A percentile compares a stretch with the other conserved stretches of the same genome.
These are phyloP conservation scores for Boletus rufocinnamomeus DNA, from an alignment of 768 basidiomycete species.

Conservation along the genomic window DNA sequence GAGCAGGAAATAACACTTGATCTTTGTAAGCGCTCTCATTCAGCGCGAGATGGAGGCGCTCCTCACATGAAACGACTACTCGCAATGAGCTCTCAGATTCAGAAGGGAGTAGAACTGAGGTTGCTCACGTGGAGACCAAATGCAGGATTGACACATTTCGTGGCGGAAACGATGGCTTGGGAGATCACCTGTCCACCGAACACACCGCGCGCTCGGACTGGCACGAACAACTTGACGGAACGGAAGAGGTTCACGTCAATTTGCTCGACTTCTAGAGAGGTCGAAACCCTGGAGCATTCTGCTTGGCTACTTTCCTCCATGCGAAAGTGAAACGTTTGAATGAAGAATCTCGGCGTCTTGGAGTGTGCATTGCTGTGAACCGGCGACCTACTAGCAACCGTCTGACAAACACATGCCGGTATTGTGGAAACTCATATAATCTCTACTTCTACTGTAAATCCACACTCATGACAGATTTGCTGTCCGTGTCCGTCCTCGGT, in stretches of 20 bases:
- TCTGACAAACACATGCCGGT: neutral
- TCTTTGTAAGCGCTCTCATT: slow-evolving; percentile 8
- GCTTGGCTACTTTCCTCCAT: slow-evolving; percentile 49
- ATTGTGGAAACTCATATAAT: slow-evolving; percentile 51
- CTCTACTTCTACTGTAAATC: slow-evolving; percentile 89
- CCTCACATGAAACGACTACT: slow-evolving; percentile 71
- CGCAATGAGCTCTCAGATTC: neutral
- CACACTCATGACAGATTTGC: slow-evolving; percentile 87
- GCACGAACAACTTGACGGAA: slow-evolving; percentile 72
- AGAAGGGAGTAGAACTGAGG: neutral
- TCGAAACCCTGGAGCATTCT: slow-evolving; percentile 70
- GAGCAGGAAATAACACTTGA: slow-evolving; percentile 79
- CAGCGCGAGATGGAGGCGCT: neutral
- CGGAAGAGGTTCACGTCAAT: slow-evolving; percentile 78
- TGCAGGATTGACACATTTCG: slow-evolving; percentile 64
- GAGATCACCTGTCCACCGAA: slow-evolving; percentile 92
- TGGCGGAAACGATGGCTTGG: slow-evolving; percentile 81
- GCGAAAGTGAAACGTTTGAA: neutral
- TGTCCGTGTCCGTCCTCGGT: slow-evolving; percentile 55
- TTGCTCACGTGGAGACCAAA: slow-evolving; percentile 71
- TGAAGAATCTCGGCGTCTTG: neutral
- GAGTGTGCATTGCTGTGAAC: neutral
- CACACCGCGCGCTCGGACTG: slow-evolving; percentile 64
- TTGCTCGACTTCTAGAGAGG: slow-evolving; percentile 75
- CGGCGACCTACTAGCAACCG: neutral